A percentile compares a stretch with the other conserved stretches of the same genome.
phyloP scores from a whole-genome alignment of 2,329 filamentous ascomycete species.

The Pseudocercospora ulei region DNA sequence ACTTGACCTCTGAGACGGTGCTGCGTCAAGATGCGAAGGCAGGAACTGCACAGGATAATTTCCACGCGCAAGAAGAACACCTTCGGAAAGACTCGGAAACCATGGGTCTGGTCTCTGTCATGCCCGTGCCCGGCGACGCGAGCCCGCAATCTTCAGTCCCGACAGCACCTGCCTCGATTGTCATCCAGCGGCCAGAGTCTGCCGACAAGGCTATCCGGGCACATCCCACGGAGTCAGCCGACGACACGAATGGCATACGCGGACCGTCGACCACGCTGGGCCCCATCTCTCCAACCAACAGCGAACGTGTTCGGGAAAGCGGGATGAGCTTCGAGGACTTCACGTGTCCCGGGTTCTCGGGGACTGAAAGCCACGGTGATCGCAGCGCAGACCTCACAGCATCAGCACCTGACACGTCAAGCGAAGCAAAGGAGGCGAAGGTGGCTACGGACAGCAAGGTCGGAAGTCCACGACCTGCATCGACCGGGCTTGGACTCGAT shows the following conservation, averaged over 20 bases:
- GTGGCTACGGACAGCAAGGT: conserved; percentile 6
- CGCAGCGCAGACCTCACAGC: background rate
- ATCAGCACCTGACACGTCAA: background rate
- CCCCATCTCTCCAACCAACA: conserved; percentile 6
- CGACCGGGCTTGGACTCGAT: conserved; percentile 17
- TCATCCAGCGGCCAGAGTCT: conserved; percentile 4
- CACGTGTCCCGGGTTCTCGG: conserved; percentile 10
- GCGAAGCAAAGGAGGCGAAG: background rate
- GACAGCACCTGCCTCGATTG: background rate
- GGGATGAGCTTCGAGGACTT: conserved; percentile 19
- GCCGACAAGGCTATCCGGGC: background rate
- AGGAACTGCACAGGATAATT: no score
- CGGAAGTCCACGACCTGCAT: conserved; percentile 6
- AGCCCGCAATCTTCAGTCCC: background rate
- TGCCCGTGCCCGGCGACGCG: background rate
- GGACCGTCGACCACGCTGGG: background rate
- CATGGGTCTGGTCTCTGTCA: background rate
- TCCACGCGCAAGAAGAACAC: conserved; percentile 1
- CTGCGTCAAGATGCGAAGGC: no score
- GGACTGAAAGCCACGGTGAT: background rate
- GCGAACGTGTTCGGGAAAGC: conserved; percentile 9
- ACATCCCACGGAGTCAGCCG: background rate
- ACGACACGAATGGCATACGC: background rate
- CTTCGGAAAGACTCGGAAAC: conserved; percentile 4
- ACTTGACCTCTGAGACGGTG: no score